A percentile compares a stretch with the other conserved stretches of the same genome.
These are phyloP conservation scores for Microstegium vimineum DNA, from an alignment of 176 grass and related monocot genomes.

Conservation along the genomic window DNA sequence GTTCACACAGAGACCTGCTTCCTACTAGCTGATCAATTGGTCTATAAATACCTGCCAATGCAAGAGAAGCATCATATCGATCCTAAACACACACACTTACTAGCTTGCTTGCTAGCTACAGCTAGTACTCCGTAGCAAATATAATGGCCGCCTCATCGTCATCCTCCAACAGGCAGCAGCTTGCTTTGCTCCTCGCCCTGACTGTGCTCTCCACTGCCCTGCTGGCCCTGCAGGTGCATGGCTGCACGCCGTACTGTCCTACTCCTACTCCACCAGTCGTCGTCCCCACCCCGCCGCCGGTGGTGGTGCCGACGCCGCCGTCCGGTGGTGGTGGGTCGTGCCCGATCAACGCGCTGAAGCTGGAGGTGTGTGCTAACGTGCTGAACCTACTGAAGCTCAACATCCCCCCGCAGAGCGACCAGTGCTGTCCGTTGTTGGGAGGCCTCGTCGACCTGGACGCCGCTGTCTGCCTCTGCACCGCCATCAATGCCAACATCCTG, in stretches of 20 bases:
- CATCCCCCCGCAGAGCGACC: neutral
- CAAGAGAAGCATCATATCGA: neutral
- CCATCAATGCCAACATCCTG: conserved; percentile 19
- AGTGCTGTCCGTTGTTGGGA: conserved; percentile 31
- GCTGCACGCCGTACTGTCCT: neutral
- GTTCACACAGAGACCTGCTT: too few relatives aligned
- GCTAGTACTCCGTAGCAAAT: too few relatives aligned
- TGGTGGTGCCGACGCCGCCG: neutral
- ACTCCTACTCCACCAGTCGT: too few relatives aligned
- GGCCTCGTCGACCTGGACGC: conserved; percentile 24
- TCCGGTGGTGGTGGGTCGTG: neutral
- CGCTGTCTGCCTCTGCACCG: conserved; percentile 29
- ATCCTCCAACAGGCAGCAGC: too few relatives aligned
- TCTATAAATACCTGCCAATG: neutral
- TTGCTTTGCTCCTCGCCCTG: too few relatives aligned
- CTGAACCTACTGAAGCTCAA: neutral
- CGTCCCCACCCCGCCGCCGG: too few relatives aligned
- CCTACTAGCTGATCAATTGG: neutral
- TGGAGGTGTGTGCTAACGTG: neutral
- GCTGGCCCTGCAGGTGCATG: neutral
- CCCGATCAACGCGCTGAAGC: neutral
- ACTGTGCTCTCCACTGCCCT: neutral
- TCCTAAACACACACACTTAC: neutral
- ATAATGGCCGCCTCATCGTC: too few relatives aligned
- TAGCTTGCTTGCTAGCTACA: too few relatives aligned